These are phyloP conservation scores for Pseudogymnoascus sp. DNA, from an alignment of 2,329 filamentous ascomycete species.

Conservation along the genomic window DNA sequence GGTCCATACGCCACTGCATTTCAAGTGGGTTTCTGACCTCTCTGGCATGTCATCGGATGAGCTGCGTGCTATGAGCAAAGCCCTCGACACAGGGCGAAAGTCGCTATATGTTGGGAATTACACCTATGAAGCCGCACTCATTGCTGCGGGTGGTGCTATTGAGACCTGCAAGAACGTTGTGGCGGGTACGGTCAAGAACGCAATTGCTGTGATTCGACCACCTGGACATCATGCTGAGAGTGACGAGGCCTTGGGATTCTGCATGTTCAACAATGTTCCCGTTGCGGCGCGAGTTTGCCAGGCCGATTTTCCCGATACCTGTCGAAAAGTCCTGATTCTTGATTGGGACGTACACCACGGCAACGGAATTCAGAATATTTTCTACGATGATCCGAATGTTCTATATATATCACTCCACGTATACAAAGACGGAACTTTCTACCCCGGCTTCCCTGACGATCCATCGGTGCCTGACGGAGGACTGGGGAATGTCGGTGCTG, in stretches of 20 bases:
- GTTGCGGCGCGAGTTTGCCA: conserved; percentile 88
- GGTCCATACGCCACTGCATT: conserved; percentile 71
- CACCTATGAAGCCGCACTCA: conserved; percentile 69
- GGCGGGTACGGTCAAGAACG: conserved; percentile 76
- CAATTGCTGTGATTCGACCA: conserved; percentile 88
- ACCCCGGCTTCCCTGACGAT: conserved; percentile 61
- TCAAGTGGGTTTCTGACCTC: conserved; percentile 61
- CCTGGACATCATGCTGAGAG: conserved; percentile 93
- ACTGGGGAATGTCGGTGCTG: conserved; percentile 49
- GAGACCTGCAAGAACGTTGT: conserved; percentile 93
- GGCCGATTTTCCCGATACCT: conserved; percentile 65
- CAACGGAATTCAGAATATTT: conserved; percentile 93
- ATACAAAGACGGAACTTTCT: conserved; percentile 74
- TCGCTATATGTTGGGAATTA: conserved; percentile 78
- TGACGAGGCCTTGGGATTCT: conserved; percentile 83
- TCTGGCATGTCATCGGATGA: conserved; percentile 49
- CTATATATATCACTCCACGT: conserved; percentile 95
- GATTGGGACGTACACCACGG: conserved; percentile 83
- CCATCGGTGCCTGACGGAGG: conserved; percentile 50
- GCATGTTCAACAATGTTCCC: conserved; percentile 95
- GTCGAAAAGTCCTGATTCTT: conserved; percentile 82
- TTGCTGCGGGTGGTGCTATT: conserved; percentile 83
- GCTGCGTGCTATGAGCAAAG: conserved; percentile 56
- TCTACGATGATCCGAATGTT: conserved; percentile 89
- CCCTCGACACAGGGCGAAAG: conserved; percentile 55